A percentile compares a stretch with the other conserved stretches of the same genome.
These are phyloP conservation scores for Scytalidium sp. DNA, from an alignment of 2,329 filamentous ascomycete species.

Conservation along the genomic window DNA sequence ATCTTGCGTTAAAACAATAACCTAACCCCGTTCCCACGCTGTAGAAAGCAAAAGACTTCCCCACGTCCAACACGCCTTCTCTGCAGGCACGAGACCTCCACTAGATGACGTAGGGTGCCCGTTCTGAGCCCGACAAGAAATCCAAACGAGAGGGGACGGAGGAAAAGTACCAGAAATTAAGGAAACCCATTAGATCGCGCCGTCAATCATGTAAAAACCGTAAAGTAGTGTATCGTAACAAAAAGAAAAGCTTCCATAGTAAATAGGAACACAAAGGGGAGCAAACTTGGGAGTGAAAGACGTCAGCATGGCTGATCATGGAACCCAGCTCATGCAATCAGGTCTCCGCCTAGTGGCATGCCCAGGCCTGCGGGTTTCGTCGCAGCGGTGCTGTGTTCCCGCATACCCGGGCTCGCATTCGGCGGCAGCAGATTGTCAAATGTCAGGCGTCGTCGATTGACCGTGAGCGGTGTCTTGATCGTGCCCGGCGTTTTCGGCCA, in stretches of 20 bases:
- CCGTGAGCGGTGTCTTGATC: slow-evolving; percentile 23
- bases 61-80: too few species aligned
- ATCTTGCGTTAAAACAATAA: too few species aligned
- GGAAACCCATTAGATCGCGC: not conserved
- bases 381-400: slow-evolving; percentile 13
- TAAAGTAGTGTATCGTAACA: not conserved
- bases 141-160: not conserved
- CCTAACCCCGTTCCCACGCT: too few species aligned
- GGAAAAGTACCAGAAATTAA: not conserved
- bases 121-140: too few species aligned
- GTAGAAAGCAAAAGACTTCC: too few species aligned
- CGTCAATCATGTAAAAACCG: not conserved
- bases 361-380: slow-evolving; percentile 51
- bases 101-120: too few species aligned
- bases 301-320: not conserved
- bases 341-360: slow-evolving; percentile 64
- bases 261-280: not conserved
- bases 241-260: not conserved
- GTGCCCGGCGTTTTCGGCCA: slow-evolving; percentile 48
- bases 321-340: slow-evolving; percentile 41
- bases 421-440: slow-evolving; percentile 22
- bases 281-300: not conserved
- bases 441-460: slow-evolving; percentile 22
- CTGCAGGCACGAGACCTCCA: too few species aligned
- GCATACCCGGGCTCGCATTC: slow-evolving; percentile 15